phyloP scores from a whole-genome alignment of 1,284 basidiomycete species.

The Polyporus tsugae region DNA sequence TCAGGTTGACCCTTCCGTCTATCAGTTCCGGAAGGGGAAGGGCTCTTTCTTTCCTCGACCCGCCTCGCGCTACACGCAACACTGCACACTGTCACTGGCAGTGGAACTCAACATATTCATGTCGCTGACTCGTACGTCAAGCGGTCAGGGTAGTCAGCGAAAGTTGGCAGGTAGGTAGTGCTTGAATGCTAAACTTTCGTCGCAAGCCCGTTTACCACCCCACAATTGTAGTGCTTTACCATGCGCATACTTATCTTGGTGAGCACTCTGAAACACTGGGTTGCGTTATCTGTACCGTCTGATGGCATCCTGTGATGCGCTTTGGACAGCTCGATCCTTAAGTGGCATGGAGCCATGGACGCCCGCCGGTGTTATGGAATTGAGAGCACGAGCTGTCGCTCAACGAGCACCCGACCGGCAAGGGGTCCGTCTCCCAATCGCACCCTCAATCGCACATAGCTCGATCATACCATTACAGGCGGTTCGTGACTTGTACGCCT shows the following conservation, averaged over 20 bases:
- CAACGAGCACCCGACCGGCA: neutral
- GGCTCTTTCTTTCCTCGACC: neutral
- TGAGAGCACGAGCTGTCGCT: neutral
- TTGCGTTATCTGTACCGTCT: neutral
- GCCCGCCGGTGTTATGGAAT: neutral
- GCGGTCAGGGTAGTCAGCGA: neutral
- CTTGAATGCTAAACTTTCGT: neutral
- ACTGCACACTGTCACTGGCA: neutral
- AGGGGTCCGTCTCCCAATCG: neutral
- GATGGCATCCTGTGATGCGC: neutral
- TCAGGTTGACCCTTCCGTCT: constrained; percentile 6
- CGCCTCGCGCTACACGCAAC: neutral
- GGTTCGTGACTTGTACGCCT: constrained; percentile 5
- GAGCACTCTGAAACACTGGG: neutral
- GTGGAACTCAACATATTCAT: neutral
- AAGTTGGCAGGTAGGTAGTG: neutral
- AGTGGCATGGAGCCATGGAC: neutral
- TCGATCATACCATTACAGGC: neutral
- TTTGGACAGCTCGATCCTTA: neutral
- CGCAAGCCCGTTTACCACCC: neutral
- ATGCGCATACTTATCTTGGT: neutral
- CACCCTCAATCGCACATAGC: neutral
- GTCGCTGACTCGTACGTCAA: neutral
- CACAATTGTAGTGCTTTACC: neutral
- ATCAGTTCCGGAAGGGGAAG: constrained; percentile 4